Base-by-base conservation (phyloP, 2,329 filamentous ascomycete species). In the Cordyceps pruinosa region DNA sequence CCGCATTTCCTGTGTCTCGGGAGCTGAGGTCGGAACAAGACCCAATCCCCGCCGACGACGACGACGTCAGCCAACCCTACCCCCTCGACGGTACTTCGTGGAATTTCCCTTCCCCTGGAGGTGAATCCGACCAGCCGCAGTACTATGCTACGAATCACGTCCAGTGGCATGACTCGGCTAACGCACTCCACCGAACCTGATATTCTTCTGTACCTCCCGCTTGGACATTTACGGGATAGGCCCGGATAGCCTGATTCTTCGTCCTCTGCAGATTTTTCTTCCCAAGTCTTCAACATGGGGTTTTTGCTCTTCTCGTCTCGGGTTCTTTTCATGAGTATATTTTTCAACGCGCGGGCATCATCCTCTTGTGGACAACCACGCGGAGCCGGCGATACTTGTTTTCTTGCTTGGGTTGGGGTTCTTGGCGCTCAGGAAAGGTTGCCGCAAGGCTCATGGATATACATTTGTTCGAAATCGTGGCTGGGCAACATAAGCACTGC, bases 1-100 rank as follows among this genome's bases (percentile, higher is more conserved):
- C 63, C 5, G 41, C 45, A 9, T 67, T 65, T 47, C 48, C 62
- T 3, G 60, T 62, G 13, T 58, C 59, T 9, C 59, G 63, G 2
- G 60, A 61, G 3, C 34, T 64, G 37, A 66, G 63, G 49, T 17
- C 56, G 2, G 63, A 64, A 10, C 34, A 61, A 2, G 59, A 63
- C 42, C 41, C 32, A n/a, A 47, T 62, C 5, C 21, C 19, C 5
- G 35, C 32, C 9, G 52, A n/a, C n/a, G 28, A 48, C 25, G 45
- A 48, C 5, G 39, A 8, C 12, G 8, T 56, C 15, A 8, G n/a
- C 19, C 44, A 48, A 5, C n/a, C 28, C 5, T 51, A 51, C n/a
- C 28, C 37, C 23, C 12, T 45, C 13, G 55, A 45, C 6, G 39
- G 19, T 23, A n/a, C 23, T 30, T 28, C 55, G 15, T 57, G 55